Evolutionary conservation across 2,329 filamentous ascomycete species (phyloP).

Genomic region (Pyrenophora graminea): DNA sequence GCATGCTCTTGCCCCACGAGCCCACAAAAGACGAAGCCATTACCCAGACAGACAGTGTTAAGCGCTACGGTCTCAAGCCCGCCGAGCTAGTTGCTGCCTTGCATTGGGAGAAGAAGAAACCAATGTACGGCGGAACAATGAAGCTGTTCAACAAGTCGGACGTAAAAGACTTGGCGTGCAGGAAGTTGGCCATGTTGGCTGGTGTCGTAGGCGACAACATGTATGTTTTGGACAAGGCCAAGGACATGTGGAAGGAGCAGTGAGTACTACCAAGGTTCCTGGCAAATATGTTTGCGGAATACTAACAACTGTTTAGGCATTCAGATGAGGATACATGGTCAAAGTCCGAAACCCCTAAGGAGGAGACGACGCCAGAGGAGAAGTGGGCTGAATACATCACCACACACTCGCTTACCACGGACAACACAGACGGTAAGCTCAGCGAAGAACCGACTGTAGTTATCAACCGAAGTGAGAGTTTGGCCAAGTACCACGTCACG

Average conservation of each 20-base stretch:
- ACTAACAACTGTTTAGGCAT: not conserved
- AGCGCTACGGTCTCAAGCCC: conserved; percentile 20
- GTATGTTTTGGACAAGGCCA: not conserved
- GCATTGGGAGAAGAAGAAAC: conserved; percentile 16
- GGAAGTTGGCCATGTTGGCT: conserved; percentile 13
- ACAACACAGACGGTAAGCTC: conserved; percentile 2
- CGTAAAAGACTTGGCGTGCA: conserved; percentile 9
- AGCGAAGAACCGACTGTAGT: conserved; percentile 11
- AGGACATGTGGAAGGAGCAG: conserved; percentile 16
- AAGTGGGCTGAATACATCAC: conserved; percentile 16
- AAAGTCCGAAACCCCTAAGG: not conserved
- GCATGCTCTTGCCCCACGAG: conserved; percentile 7
- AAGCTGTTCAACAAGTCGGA: conserved; percentile 16
- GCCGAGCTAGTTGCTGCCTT: conserved; percentile 7
- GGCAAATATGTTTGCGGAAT: not conserved
- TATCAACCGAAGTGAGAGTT: conserved; percentile 20
- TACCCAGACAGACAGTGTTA: conserved; percentile 18
- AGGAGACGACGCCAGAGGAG: conserved; percentile 14
- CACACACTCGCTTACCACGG: not conserved
- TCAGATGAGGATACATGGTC: not conserved
- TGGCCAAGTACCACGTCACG: conserved; percentile 11
- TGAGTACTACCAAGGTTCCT: not conserved
- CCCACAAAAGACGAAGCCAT: conserved; percentile 10
- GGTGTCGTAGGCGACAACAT: not conserved
- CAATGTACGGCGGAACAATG: conserved; percentile 10